Evolutionary conservation across 176 grass and related monocot species (phyloP).

Genomic region (Microstegium vimineum): DNA sequence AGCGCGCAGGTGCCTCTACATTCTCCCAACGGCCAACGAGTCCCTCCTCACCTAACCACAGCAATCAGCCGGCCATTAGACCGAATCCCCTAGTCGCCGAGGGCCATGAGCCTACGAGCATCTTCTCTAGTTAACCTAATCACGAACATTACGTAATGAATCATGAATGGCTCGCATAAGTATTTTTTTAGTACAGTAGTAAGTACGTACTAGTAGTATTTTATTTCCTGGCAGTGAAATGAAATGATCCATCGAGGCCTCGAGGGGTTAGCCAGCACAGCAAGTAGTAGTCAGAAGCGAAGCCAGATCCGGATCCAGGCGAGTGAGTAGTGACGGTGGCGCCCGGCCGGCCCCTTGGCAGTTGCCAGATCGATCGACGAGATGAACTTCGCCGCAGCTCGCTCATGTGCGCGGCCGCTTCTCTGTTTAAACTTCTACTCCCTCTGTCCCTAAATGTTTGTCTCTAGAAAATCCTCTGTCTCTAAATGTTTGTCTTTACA

Average conservation of each 20-base stretch:
- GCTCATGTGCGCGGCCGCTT: conserved; percentile 29
- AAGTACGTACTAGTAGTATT: neutral
- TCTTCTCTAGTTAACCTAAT: neutral
- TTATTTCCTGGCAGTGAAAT: neutral
- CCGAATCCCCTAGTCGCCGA: neutral
- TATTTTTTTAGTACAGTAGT: neutral
- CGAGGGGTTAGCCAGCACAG: too few species aligned
- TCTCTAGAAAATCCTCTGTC: too few species aligned
- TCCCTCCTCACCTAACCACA: neutral
- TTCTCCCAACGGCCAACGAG: neutral
- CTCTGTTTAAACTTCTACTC: conserved; percentile 23
- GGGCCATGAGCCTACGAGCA: neutral
- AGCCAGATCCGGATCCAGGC: too few species aligned
- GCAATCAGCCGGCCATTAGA: neutral
- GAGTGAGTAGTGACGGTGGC: neutral
- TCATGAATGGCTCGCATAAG: too few species aligned
- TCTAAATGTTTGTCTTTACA: too few species aligned
- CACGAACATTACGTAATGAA: neutral
- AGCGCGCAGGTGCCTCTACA: neutral
- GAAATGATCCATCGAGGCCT: neutral
- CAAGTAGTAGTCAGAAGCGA: too few species aligned
- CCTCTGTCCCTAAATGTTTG: too few species aligned
- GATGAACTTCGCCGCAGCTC: neutral
- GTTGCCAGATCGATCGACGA: conserved; percentile 2
- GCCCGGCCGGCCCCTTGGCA: neutral